A percentile compares a stretch with the other conserved stretches of the same genome.
Evolutionary conservation across 2,329 filamentous ascomycete species (phyloP).

Genomic region (Claviceps arundinis): DNA sequence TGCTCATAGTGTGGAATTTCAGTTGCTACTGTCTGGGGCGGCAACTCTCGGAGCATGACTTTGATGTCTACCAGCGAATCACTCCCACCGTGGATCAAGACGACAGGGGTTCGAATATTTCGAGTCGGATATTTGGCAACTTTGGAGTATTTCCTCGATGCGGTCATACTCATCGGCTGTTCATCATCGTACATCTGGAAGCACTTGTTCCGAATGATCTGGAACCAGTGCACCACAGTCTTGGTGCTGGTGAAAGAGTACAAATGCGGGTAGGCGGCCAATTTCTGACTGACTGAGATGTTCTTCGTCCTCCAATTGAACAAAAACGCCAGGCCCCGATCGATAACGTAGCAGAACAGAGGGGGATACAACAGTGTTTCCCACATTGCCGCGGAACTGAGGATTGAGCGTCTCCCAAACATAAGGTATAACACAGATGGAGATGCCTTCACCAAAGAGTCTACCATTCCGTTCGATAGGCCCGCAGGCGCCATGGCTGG

Average conservation of each 20-base stretch:
- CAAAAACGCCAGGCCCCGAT: conserved; percentile 65
- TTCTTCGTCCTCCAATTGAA: conserved; percentile 85
- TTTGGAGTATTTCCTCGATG: conserved; percentile 77
- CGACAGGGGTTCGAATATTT: conserved; percentile 92
- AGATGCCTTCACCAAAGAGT: conserved; percentile 85
- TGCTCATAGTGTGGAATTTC: conserved; percentile 92
- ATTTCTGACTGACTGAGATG: conserved; percentile 75
- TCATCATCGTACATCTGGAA: conserved; percentile 99
- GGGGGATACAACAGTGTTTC: conserved; percentile 90
- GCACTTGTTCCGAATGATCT: conserved; percentile 89
- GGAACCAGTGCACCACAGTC: conserved; percentile 97
- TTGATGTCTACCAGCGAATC: conserved; percentile 92
- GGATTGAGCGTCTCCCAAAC: conserved; percentile 81
- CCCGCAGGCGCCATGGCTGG: conserved; percentile 95
- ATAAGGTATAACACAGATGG: conserved; percentile 85
- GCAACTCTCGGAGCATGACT: conserved; percentile 81
- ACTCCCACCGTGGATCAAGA: conserved; percentile 83
- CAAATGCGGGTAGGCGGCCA: conserved; percentile 88
- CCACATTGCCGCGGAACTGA: conserved; percentile 94
- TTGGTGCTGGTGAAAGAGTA: conserved; percentile 97
- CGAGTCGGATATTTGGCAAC: conserved; percentile 91
- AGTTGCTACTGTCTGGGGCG: conserved; percentile 69
- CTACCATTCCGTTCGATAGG: conserved; percentile 77
- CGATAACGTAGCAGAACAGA: conserved; percentile 80
- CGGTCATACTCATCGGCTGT: conserved; percentile 56